Evolutionary conservation across 768 basidiomycete genomes (phyloP).

Genomic region (Asterophora lycoperdoides): DNA sequence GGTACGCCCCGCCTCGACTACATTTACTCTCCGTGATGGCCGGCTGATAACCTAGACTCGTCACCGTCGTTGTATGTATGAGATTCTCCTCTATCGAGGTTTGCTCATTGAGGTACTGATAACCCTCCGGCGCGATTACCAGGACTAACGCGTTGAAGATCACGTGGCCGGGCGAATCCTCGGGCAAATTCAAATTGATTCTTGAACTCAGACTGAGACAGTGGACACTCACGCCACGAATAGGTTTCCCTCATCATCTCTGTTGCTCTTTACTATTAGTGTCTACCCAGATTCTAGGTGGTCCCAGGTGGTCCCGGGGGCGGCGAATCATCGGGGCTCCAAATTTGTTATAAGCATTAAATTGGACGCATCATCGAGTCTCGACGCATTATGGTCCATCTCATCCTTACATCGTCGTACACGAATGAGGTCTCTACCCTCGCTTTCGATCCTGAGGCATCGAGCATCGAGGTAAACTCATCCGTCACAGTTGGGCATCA

Average conservation of each 20-base stretch:
- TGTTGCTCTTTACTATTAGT: too few species aligned
- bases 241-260: too few species aligned
- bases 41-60: neutral
- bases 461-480: constrained; percentile 42
- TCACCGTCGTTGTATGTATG: too few species aligned
- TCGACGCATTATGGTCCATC: constrained; percentile 31
- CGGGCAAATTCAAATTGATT: too few species aligned
- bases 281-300: too few species aligned
- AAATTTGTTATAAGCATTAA: constrained; percentile 16
- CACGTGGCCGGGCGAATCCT: constrained; percentile 3
- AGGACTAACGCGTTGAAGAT: neutral
- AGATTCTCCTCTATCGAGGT: too few species aligned
- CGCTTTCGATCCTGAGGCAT: constrained; percentile 49
- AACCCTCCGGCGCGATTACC: too few species aligned
- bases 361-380: too few species aligned
- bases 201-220: too few species aligned
- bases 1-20: neutral
- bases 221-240: too few species aligned
- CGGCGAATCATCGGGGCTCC: constrained; percentile 16
- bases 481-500: constrained; percentile 50
- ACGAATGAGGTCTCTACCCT: constrained; percentile 60
- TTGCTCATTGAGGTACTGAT: too few species aligned
- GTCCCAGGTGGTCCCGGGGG: neutral
- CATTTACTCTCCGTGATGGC: constrained; percentile 15
- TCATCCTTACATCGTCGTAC: constrained; percentile 64